Evolutionary conservation across 768 basidiomycete genomes (phyloP).

Genomic region (Vishniacozyma victoriae): DNA sequence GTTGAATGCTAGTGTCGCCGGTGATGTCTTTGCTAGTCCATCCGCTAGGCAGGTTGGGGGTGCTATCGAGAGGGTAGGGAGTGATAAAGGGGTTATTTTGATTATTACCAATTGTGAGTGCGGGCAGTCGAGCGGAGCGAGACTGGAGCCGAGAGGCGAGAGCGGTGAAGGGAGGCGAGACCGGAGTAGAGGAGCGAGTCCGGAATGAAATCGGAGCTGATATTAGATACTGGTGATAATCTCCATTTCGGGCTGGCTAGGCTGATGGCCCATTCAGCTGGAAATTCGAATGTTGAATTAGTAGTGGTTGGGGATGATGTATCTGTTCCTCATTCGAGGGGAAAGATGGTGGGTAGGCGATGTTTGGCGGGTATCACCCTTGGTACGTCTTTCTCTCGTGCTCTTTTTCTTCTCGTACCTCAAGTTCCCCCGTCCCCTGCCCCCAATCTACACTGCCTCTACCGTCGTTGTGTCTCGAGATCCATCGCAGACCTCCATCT

Average conservation of each 20-base stretch:
- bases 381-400: constrained; percentile 13
- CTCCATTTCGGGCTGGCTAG: constrained; percentile 86
- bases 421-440: neutral
- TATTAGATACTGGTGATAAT: constrained; percentile 59
- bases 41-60: constrained; percentile 38
- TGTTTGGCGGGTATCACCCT: constrained; percentile 42
- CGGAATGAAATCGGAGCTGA: constrained; percentile 3
- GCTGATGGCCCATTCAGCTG: constrained; percentile 68
- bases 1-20: constrained; percentile 35
- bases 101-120: constrained; percentile 43
- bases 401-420: neutral
- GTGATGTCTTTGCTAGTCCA: constrained; percentile 44
- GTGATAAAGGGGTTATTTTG: constrained; percentile 38
- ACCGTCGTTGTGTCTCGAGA: constrained; percentile 16
- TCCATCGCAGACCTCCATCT: constrained; percentile 74
- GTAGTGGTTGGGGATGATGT: constrained; percentile 86
- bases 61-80: constrained; percentile 33
- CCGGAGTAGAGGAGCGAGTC: too few relatives aligned
- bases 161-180: too few relatives aligned
- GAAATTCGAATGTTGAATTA: constrained; percentile 62
- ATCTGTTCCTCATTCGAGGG: constrained; percentile 72
- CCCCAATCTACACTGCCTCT: too few relatives aligned
- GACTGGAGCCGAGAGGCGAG: too few relatives aligned
- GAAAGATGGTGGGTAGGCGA: constrained; percentile 75
- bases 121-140: too few relatives aligned